phyloP scores from a whole-genome alignment of 495 filamentous ascomycete genomes.

The Trichoderma reesei region DNA sequence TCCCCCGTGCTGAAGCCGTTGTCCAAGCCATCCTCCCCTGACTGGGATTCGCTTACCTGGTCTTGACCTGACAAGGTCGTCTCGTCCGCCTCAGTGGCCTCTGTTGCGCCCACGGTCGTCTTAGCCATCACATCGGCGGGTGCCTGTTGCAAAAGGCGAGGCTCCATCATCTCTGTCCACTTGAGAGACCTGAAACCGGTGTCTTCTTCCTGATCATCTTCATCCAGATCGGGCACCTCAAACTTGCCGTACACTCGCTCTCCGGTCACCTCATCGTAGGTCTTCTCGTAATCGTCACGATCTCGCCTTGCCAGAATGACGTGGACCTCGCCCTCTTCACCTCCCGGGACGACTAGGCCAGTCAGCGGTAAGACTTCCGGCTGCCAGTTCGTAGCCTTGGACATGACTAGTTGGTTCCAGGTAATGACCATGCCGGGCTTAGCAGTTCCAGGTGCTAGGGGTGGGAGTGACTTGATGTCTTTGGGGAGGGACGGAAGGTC shows the following conservation, averaged over 20 bases:
- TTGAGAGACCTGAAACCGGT: conserved; percentile 28
- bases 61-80: background rate
- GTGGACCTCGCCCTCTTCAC: conserved; percentile 38
- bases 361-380: conserved; percentile 61
- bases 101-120: background rate
- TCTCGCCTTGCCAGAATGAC: conserved; percentile 65
- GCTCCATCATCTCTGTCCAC: conserved; percentile 35
- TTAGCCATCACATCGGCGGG: background rate
- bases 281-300: conserved; percentile 36
- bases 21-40: background rate
- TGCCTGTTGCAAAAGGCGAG: conserved; percentile 29
- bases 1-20: background rate
- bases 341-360: conserved; percentile 45
- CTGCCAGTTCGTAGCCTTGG: conserved; percentile 65
- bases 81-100: background rate
- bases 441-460: conserved; percentile 43
- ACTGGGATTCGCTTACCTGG: background rate
- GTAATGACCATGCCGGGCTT: conserved; percentile 60
- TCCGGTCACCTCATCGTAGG: conserved; percentile 32
- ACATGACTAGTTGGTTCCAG: conserved; percentile 68
- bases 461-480: conserved; percentile 46
- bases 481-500: conserved; percentile 61
- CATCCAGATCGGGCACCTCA: conserved; percentile 29
- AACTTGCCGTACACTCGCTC: conserved; percentile 39
- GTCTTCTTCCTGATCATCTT: conserved; percentile 28